These are phyloP conservation scores for Russula emetica DNA, from an alignment of 768 basidiomycete genomes.

Conservation along the genomic window DNA sequence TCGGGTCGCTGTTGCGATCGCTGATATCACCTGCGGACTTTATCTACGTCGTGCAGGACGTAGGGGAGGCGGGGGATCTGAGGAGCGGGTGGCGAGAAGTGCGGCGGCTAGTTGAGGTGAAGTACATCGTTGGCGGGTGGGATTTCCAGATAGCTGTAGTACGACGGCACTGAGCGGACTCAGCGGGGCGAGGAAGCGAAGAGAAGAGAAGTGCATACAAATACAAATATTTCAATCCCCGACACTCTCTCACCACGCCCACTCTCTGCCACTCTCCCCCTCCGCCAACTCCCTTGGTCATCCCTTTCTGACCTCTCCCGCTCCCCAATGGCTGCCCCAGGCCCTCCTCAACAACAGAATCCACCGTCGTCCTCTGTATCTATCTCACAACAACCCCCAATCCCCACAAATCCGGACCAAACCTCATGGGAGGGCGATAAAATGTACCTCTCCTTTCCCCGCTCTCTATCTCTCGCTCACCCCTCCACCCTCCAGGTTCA, in stretches of 20 bases:
- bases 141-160: conserved; percentile 86
- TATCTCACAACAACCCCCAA: conserved; percentile 21
- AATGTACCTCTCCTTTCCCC: conserved; percentile 47
- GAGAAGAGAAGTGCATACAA: not conserved
- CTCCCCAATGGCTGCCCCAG: not conserved
- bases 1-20: conserved; percentile 86
- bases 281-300: not conserved
- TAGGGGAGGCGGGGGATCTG: conserved; percentile 49
- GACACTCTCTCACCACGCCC: conserved; percentile 16
- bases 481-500: conserved; percentile 53
- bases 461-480: conserved; percentile 6
- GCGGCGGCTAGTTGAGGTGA: conserved; percentile 72
- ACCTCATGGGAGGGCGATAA: conserved; percentile 81
- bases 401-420: conserved; percentile 25
- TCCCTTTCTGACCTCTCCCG: not conserved
- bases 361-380: conserved; percentile 12
- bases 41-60: conserved; percentile 67
- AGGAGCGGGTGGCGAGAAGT: conserved; percentile 79
- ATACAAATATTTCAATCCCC: conserved; percentile 19
- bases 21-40: conserved; percentile 89
- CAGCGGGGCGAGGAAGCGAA: not conserved
- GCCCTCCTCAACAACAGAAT: not conserved
- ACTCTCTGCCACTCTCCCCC: not conserved
- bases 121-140: conserved; percentile 79
- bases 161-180: conserved; percentile 54